These are phyloP conservation scores for Linderina pennispora DNA, from an alignment of 192 early-diverging fungal species.

Conservation along the genomic window DNA sequence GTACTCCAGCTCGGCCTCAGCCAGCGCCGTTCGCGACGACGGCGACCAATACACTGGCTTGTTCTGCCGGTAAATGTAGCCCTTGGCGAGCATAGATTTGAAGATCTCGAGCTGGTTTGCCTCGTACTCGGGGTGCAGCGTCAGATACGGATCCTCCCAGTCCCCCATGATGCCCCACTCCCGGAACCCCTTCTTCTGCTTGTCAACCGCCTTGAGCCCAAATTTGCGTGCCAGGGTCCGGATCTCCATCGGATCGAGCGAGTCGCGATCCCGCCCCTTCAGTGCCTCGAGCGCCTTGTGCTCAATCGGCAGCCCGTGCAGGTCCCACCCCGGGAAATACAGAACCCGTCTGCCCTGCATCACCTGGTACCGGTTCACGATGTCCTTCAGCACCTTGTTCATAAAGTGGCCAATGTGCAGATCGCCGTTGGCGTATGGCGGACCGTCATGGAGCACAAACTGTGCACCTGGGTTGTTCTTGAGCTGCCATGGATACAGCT, in stretches of 20 bases:
- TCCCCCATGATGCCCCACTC: slow-evolving; percentile 74
- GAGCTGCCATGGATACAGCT: slow-evolving; percentile 70
- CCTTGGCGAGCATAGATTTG: slow-evolving; percentile 62
- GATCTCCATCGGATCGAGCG: slow-evolving; percentile 33
- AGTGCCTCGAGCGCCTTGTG: slow-evolving; percentile 63
- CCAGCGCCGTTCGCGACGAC: slow-evolving; percentile 72
- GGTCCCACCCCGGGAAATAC: slow-evolving; percentile 77
- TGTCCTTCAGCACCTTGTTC: slow-evolving; percentile 80
- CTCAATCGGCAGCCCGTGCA: slow-evolving; percentile 78
- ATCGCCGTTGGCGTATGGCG: slow-evolving; percentile 75
- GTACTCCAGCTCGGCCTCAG: slow-evolving; percentile 77
- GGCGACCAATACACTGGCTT: slow-evolving; percentile 84
- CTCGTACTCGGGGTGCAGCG: slow-evolving; percentile 68
- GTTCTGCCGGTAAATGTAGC: slow-evolving; percentile 68
- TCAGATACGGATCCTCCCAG: slow-evolving; percentile 64
- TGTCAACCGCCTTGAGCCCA: slow-evolving; percentile 54
- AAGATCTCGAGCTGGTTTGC: slow-evolving; percentile 67
- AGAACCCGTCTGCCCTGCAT: slow-evolving; percentile 63
- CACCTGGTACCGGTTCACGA: slow-evolving; percentile 66
- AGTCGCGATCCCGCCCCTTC: slow-evolving; percentile 35
- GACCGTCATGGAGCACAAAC: slow-evolving; percentile 79
- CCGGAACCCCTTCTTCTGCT: slow-evolving; percentile 54
- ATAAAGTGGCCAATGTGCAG: slow-evolving; percentile 71
- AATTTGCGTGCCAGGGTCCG: slow-evolving; percentile 48
- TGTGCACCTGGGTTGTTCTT: slow-evolving; percentile 57